Evolutionary conservation across 2,329 filamentous ascomycete genomes (phyloP), one percentile per base, ranked within the genome.

Genomic region (Aspergillus pseudoterreus): DNA sequence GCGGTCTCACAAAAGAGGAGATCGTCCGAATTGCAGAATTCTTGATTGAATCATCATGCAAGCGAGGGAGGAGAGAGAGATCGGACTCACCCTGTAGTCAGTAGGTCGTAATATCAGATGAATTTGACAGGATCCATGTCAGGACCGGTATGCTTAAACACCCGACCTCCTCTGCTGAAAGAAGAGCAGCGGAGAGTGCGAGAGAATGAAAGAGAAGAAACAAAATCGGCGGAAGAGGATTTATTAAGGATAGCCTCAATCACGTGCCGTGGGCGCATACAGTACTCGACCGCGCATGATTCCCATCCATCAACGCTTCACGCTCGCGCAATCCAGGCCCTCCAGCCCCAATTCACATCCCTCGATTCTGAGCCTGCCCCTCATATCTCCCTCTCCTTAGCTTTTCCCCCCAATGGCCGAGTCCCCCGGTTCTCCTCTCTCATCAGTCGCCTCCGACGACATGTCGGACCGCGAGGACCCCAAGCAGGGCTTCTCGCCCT

Each of bases 381-480:
- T 22, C 41, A 6, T 39, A 30, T 35, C 27, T 42, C 32, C 32
- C 42, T 27, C 47, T 35, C 43, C 17, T 39, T 24, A 33, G 41
- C 36, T 2, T 22, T 22, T 57, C 56, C 61, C 58, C 49, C 60
- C 43, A 52, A 78, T 78, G 74, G 71, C 74, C 47, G 75, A 83
- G 66, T 84, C 82, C 10, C 81, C 82, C 11, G 80, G 75, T 48
- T 86, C 83, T 32, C 82, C 83, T 36, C 80, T 88, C 60, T 87
- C 84, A 46, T 82, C 82, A 55, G 79, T 85, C 57, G 81, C 79
- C 57, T 84, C 82, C 43, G 83, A 84, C 59, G 80, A 82, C 53
- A 81, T 85, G 66, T 77, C 77, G 47, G 66, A 69, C 46, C 67
- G 59, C 66, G 83, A 83, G 60, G 81, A 80, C 60, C 75, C 76